Evolutionary conservation across 441 rosid species (phyloP).

Genomic region (Isatis lusitanica): DNA sequence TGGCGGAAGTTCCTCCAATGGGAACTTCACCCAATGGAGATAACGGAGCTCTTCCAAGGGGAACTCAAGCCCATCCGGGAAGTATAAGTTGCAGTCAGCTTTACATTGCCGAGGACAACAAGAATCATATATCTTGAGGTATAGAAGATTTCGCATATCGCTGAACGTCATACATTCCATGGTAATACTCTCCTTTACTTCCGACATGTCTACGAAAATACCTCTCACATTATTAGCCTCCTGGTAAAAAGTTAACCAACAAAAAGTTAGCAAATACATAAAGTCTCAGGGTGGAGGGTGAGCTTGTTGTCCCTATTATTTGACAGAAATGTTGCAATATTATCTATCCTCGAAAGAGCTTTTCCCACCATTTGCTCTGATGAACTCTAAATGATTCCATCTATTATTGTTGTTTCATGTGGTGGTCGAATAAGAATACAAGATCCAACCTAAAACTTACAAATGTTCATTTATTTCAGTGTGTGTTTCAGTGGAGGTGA

Average conservation of each 20-base stretch:
- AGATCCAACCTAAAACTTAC: too few relatives aligned
- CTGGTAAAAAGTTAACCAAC: neutral
- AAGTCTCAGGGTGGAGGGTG: neutral
- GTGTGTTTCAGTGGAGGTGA: neutral
- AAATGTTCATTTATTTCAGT: too few relatives aligned
- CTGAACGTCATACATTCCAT: neutral
- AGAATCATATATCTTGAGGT: conserved; percentile 18
- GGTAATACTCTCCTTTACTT: neutral
- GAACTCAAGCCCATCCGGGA: neutral
- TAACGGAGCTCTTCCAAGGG: neutral
- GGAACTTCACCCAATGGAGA: conserved; percentile 18
- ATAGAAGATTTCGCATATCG: neutral
- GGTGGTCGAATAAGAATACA: neutral
- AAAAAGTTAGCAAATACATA: neutral
- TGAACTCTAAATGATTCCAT: neutral
- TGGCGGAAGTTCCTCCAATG: conserved; percentile 9
- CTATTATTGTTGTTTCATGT: neutral
- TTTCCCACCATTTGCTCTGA: too few relatives aligned
- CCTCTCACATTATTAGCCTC: neutral
- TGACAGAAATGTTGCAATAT: neutral
- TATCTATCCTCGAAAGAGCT: neutral
- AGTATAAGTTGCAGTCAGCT: neutral
- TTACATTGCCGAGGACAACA: conserved; percentile 2
- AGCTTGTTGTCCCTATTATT: neutral
- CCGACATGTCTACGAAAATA: conserved; percentile 10